phyloP scores from a whole-genome alignment of 164 flowering plant genomes.

The Aristolochia contorta region DNA sequence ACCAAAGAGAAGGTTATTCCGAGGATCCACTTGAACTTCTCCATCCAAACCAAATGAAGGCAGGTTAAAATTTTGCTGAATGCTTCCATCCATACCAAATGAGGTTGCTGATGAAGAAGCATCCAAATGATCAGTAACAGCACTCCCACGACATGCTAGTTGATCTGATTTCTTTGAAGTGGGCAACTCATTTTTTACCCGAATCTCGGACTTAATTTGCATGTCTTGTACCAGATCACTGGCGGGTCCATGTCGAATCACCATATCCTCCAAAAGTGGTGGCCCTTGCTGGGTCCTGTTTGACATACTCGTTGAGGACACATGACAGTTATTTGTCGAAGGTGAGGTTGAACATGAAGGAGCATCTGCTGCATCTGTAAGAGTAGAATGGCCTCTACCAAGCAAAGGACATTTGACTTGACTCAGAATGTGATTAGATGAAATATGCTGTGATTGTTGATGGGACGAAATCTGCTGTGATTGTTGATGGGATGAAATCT shows the following conservation, averaged over 20 bases:
- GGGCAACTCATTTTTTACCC: constrained; percentile 43
- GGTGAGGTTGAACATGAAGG: constrained; percentile 91
- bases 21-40: constrained; percentile 56
- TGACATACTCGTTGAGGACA: constrained; percentile 38
- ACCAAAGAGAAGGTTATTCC: constrained; percentile 53
- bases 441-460: too few relatives aligned
- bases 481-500: constrained; percentile 15
- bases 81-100: constrained; percentile 62
- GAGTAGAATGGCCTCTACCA: constrained; percentile 39
- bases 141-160: constrained; percentile 30
- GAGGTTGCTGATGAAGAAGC: constrained; percentile 80
- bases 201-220: constrained; percentile 42
- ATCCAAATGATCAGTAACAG: constrained; percentile 60
- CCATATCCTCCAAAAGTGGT: constrained; percentile 25
- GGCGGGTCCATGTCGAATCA: constrained; percentile 26
- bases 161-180: constrained; percentile 46
- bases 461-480: too few relatives aligned
- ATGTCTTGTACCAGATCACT: constrained; percentile 42
- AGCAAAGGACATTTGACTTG: constrained; percentile 31
- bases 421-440: constrained; percentile 30
- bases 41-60: constrained; percentile 58
- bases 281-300: constrained; percentile 45
- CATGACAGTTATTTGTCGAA: constrained; percentile 55
- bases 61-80: constrained; percentile 46
- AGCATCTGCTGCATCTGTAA: constrained; percentile 69